These are phyloP conservation scores for Penium margaritaceum DNA, from an alignment of 139 green algal genomes.

Conservation along the genomic window DNA sequence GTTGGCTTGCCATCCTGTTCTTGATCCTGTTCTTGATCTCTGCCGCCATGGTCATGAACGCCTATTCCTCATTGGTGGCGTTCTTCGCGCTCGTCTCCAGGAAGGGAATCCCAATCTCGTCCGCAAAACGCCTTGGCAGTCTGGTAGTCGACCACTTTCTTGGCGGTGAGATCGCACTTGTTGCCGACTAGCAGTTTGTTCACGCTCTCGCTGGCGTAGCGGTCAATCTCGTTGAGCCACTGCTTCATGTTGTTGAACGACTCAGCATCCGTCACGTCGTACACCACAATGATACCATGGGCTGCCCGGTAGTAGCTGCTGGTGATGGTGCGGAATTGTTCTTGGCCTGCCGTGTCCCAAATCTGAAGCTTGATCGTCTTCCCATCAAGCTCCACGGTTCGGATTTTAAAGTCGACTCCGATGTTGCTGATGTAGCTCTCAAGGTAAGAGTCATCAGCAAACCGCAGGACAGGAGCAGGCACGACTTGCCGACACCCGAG, in stretches of 20 bases:
- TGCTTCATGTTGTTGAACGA: slow-evolving; percentile 98
- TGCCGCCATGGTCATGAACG: slow-evolving; percentile 98
- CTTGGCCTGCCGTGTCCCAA: slow-evolving; percentile 97
- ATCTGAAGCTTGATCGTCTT: slow-evolving; percentile 99
- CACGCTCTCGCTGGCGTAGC: slow-evolving; percentile 98
- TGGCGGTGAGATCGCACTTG: slow-evolving; percentile 91
- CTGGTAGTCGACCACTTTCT: slow-evolving; percentile 90
- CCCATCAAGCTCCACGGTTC: slow-evolving; percentile 95
- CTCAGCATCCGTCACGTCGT: slow-evolving; percentile 88
- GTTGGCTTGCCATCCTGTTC: slow-evolving; percentile 45
- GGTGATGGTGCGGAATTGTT: slow-evolving; percentile 97
- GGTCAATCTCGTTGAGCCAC: slow-evolving; percentile 99
- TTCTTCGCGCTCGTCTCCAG: slow-evolving; percentile 97
- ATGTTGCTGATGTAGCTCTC: slow-evolving; percentile 99
- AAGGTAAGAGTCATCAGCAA: slow-evolving; percentile 92
- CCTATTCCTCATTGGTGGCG: slow-evolving; percentile 94
- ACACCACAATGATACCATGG: slow-evolving; percentile 94
- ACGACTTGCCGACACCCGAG: slow-evolving; percentile 41
- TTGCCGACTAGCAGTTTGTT: slow-evolving; percentile 99
- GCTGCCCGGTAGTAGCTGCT: slow-evolving; percentile 92
- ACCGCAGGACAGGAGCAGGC: slow-evolving; percentile 44
- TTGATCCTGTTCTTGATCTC: slow-evolving; percentile 91
- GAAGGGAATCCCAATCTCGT: slow-evolving; percentile 98
- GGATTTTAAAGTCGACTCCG: slow-evolving; percentile 99
- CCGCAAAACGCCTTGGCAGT: slow-evolving; percentile 87